Base-by-base conservation (phyloP, 768 basidiomycete species). In the Rhodocollybia butyracea region DNA sequence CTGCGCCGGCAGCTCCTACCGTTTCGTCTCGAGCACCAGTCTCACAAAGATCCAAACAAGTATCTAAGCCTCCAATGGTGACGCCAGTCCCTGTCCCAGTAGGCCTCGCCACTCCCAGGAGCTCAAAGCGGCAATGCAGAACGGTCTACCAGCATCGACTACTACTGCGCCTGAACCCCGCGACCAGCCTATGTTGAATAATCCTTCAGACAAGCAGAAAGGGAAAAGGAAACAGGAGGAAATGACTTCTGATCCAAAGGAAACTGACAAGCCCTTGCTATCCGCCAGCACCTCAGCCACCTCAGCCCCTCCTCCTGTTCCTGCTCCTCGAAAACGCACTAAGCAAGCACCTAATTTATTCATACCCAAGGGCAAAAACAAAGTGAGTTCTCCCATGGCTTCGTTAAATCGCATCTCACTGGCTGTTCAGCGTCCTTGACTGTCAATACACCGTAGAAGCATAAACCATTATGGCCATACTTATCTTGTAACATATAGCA, bases 291-390 rank as follows among this genome's bases (percentile, higher is more conserved):
- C 48, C n/a, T 13, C 19, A 4, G 19, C 12, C 36, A 50, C 34
- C 19, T 8, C 43, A 45, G 13, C 10, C 24, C 17, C 55, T 53
- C 19, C 51, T 55, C 24, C 54, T 46, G 68, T 65, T 32, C 64
- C 62, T 46, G 68, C 65, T 32, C 64, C 62, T 29, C 60, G 67
- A 34, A 76, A 77, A 54, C 74, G 71, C 15, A 68, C 69, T 22
- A 79, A 79, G 58, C 71, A 71, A 60, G 70, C 66, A 13, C 68
- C 73, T 0, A 75, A 58, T 36, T 68, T 88, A 54, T 88, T 89
- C 64, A 87, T 88, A 55, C 86, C 86, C 1, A 87, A 81, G 62
- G 38, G 38, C 22, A 83, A 81, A 64, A 64, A 68, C 29, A 47
- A 40, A 48, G 55, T 56, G n/a, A 15, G 54, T 53, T 22, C 22